Conservation (phyloP, 768 basidiomycete species). For the Tricholoma terreum region DNA sequence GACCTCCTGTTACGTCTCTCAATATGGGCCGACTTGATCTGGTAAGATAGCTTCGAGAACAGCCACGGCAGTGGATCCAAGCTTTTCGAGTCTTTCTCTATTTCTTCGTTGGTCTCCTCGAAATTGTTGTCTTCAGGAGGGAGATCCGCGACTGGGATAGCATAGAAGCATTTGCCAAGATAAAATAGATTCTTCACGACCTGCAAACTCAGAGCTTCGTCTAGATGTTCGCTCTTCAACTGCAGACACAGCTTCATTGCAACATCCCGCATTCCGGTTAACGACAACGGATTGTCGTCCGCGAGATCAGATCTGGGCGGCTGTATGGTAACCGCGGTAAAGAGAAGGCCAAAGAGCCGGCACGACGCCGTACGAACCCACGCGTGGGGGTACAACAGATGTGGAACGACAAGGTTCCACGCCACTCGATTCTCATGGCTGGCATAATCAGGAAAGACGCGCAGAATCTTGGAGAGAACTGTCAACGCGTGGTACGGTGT, state of each 20-base stretch:
- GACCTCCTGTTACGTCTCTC: constrained; percentile 55
- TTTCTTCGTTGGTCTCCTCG: constrained; percentile 28
- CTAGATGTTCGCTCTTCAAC: constrained; percentile 78
- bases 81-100: constrained; percentile 29
- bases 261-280: constrained; percentile 57
- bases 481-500: constrained; percentile 78
- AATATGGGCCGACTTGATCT: constrained; percentile 74
- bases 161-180: constrained; percentile 80
- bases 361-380: constrained; percentile 89
- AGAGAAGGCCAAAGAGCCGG: constrained; percentile 70
- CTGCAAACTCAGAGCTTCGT: constrained; percentile 72
- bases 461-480: constrained; percentile 59
- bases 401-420: constrained; percentile 62
- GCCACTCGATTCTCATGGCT: constrained; percentile 44
- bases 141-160: constrained; percentile 28
- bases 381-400: constrained; percentile 86
- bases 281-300: constrained; percentile 48
- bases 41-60: constrained; percentile 91
- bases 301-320: constrained; percentile 31
- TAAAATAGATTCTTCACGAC: constrained; percentile 92
- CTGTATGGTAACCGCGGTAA: constrained; percentile 47
- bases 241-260: constrained; percentile 74
- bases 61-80: constrained; percentile 80
- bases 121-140: constrained; percentile 19
- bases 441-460: constrained; percentile 49